Evolutionary conservation across 805 yeast species (phyloP).

Genomic region (Candida orba): DNA sequence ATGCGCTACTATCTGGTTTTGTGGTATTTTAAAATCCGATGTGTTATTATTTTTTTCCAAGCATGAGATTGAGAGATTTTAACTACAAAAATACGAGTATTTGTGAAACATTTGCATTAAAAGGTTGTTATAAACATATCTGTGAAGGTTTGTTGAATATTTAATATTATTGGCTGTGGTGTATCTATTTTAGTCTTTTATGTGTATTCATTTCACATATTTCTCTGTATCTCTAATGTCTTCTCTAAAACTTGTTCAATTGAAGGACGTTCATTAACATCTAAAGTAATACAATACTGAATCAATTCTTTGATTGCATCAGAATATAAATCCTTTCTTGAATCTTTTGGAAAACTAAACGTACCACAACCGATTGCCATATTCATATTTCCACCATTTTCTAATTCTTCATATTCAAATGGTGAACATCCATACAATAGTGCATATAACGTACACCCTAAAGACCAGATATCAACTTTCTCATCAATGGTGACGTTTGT

Average conservation of each 20-base stretch:
- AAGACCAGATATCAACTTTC: constrained; percentile 82
- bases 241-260: constrained; percentile 50
- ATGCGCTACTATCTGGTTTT: neutral
- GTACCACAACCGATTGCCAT: constrained; percentile 59
- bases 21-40: neutral
- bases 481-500: constrained; percentile 62
- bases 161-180: too few relatives aligned
- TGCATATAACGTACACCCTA: constrained; percentile 79
- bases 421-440: constrained; percentile 78
- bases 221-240: constrained; percentile 37
- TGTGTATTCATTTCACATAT: neutral
- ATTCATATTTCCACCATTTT: constrained; percentile 74
- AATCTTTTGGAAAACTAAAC: constrained; percentile 29
- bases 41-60: too few relatives aligned
- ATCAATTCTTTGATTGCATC: constrained; percentile 51
- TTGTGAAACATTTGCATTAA: too few relatives aligned
- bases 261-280: constrained; percentile 55
- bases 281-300: constrained; percentile 50
- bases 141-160: too few relatives aligned
- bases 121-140: too few relatives aligned
- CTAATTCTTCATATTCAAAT: constrained; percentile 74
- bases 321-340: constrained; percentile 33
- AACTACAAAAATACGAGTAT: too few relatives aligned
- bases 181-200: neutral
- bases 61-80: too few relatives aligned